phyloP scores from a whole-genome alignment of 169 alveolate genomes.

The Plasmodium sp. region DNA sequence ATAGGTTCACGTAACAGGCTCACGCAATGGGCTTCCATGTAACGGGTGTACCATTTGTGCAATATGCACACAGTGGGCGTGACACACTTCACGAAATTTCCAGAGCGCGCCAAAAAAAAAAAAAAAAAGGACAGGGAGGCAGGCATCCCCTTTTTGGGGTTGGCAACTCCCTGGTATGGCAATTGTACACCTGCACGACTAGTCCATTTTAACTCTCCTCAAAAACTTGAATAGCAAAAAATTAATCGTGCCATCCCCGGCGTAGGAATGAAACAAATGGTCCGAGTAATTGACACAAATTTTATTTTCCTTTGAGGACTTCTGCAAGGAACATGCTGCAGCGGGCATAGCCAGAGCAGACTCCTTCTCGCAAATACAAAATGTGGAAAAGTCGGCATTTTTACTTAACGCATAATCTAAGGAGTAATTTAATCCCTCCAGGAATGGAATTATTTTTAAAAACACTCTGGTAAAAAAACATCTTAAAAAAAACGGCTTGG shows the following conservation, averaged over 20 bases:
- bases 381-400: constrained; percentile 17
- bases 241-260: constrained; percentile 61
- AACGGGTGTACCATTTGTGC: not conserved
- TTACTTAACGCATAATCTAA: constrained; percentile 59
- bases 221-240: constrained; percentile 45
- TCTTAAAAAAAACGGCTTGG: constrained; percentile 69
- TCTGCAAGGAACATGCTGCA: not conserved
- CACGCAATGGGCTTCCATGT: not conserved
- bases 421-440: constrained; percentile 59
- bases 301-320: not conserved
- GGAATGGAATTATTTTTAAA: constrained; percentile 31
- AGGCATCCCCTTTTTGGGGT: not conserved
- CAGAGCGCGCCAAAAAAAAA: not conserved
- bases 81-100: not conserved
- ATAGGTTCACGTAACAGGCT: not conserved
- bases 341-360: not conserved
- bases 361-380: constrained; percentile 40
- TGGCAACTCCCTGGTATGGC: not conserved
- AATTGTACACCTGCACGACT: not conserved
- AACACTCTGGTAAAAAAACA: constrained; percentile 20
- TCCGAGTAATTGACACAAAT: constrained; percentile 8
- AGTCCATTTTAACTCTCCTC: not conserved
- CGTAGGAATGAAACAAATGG: constrained; percentile 62
- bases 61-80: not conserved
- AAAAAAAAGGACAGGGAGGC: not conserved